A percentile compares a stretch with the other conserved stretches of the same genome.
phyloP scores from a whole-genome alignment of 108 stramenopile species.

The Pseudonitzschia delicatissima region DNA sequence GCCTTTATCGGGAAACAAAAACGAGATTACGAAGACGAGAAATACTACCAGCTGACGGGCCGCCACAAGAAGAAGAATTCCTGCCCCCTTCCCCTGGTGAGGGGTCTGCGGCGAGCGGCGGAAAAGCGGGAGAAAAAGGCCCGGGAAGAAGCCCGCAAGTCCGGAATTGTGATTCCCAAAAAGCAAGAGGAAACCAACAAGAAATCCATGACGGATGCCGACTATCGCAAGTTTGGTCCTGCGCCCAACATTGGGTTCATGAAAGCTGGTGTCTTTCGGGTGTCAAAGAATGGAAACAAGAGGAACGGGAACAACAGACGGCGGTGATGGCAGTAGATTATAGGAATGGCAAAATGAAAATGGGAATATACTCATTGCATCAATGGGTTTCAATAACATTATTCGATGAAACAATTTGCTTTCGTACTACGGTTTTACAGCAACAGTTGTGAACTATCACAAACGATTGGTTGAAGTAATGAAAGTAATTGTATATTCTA shows the following conservation, averaged over 20 bases:
- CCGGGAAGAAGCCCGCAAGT: constrained; percentile 59
- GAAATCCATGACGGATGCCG: constrained; percentile 13
- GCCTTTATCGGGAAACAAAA: constrained; percentile 70
- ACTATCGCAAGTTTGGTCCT: constrained; percentile 52
- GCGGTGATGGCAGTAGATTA: too few species aligned
- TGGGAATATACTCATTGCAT: too few species aligned
- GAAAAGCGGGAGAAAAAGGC: constrained; percentile 49
- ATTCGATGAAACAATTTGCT: too few species aligned
- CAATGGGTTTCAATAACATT: too few species aligned
- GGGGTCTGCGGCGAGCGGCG: constrained; percentile 72
- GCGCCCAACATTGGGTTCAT: constrained; percentile 77
- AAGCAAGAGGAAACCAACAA: constrained; percentile 7
- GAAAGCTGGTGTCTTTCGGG: constrained; percentile 64
- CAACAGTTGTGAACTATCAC: too few species aligned
- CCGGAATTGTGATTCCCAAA: constrained; percentile 67
- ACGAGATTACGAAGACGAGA: constrained; percentile 56
- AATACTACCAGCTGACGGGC: constrained; percentile 71
- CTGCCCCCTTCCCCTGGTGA: constrained; percentile 66
- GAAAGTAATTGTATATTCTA: too few species aligned
- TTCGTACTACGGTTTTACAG: too few species aligned
- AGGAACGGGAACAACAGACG: neutral
- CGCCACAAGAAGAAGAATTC: constrained; percentile 58
- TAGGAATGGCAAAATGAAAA: too few species aligned
- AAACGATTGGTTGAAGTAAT: too few species aligned
- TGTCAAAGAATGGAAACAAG: neutral